Conservation (phyloP, 352 stramenopile genomes). For the Pythium phragmiticola region DNA sequence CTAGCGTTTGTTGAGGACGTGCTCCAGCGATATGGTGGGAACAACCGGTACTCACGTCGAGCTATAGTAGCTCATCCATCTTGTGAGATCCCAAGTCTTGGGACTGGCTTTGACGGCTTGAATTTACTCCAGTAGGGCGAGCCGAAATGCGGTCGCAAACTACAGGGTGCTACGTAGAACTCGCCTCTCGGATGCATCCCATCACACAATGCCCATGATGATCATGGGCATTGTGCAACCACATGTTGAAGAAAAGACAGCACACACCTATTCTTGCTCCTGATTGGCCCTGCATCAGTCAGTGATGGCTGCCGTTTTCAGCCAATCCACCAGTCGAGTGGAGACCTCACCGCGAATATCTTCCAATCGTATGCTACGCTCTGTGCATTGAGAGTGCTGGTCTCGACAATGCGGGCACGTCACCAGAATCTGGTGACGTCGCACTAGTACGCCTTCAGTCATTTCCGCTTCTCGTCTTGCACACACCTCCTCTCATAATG, state of each 20-base stretch:
- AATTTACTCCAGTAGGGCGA: too few relatives aligned
- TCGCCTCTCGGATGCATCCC: too few relatives aligned
- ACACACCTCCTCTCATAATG: conserved; percentile 15
- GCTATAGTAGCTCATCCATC: too few relatives aligned
- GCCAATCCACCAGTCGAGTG: not conserved
- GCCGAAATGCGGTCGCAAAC: too few relatives aligned
- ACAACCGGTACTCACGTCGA: not conserved
- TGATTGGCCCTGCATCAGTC: conserved; percentile 4
- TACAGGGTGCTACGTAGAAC: too few relatives aligned
- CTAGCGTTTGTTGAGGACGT: not conserved
- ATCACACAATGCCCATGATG: too few relatives aligned
- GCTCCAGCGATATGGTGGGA: not conserved
- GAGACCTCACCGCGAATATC: not conserved
- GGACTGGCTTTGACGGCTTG: too few relatives aligned
- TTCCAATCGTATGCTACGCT: conserved; percentile 4
- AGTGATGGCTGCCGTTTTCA: not conserved
- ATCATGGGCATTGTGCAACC: too few relatives aligned
- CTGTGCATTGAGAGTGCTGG: conserved; percentile 8
- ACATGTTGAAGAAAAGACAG: conserved; percentile 4
- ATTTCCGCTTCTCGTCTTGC: not conserved
- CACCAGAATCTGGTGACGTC: conserved; percentile 5
- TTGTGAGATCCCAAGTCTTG: too few relatives aligned
- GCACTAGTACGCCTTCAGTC: not conserved
- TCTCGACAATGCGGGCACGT: not conserved
- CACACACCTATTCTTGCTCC: not conserved